Evolutionary conservation across 2,329 filamentous ascomycete genomes (phyloP), one percentile per base, ranked within the genome.

Genomic region (Hypomyces perniciosus): DNA sequence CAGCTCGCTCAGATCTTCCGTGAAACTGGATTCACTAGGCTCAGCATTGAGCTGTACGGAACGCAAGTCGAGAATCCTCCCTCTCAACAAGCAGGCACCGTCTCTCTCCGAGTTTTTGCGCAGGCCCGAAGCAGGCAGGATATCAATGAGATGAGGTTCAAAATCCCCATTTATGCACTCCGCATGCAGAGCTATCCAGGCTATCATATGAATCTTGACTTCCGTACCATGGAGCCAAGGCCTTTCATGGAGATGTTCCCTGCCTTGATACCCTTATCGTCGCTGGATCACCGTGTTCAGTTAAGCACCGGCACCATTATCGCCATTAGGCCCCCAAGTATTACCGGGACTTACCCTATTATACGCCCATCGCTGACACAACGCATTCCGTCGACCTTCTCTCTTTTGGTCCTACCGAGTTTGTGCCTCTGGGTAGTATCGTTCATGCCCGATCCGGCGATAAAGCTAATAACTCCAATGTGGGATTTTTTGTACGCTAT

Each of bases 31-130:
- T 70, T 72, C 44, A 65, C 60, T 50, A 65, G 64, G 7, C 54
- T 72, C 0, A 68, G 62, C 12, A 65, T 72, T 28, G 55, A 64
- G 38, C 20, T 58, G 10, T 57, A 74, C 68, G 56, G 76, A 63
- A 44, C 68, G 55, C 33, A 66, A 50, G 61, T 68, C 0, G 62
- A 67, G 1, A 65, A 76, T 37, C 71, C 73, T 0, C 58, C 57
- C 3, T 71, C 66, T n/a, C 74, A 78, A 31, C 69, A 72, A 28
- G 68, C 68, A 0, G 75, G 74, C 1, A 79, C 76, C 1, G 74
- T 77, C 0, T 72, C 73, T 40, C 67, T 77, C 38, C 57, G 73
- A 27, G 63, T 75, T 44, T 69, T 77, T 56, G 69, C 69, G 0
- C 73, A 83, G 57, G 74, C 77, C 5, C 60, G 58, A 4, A 62